Conservation (phyloP, 177 flowering plant genomes). For the Vitis hybrid region DNA sequence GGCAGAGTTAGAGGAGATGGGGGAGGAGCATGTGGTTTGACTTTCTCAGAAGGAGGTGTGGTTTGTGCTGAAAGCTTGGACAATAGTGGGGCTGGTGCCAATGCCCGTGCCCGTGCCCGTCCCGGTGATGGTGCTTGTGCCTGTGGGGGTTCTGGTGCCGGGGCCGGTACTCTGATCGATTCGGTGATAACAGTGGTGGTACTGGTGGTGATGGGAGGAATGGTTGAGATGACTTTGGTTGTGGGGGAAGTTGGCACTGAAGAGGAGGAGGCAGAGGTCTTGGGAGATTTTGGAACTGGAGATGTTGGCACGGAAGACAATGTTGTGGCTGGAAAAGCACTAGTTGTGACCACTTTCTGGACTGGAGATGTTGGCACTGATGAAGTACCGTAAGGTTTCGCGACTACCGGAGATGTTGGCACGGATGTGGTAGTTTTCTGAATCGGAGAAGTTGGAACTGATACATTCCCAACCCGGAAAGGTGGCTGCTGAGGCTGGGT, state of each 20-base stretch:
- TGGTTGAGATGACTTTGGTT: constrained; percentile 1
- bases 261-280: constrained; percentile 3
- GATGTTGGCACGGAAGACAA: constrained; percentile 15
- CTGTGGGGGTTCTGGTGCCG: too few relatives aligned
- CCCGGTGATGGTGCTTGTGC: too few relatives aligned
- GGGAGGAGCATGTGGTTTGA: constrained; percentile 32
- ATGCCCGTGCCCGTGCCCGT: neutral
- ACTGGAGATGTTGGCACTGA: constrained; percentile 19
- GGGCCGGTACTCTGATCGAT: too few relatives aligned
- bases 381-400: neutral
- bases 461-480: too few relatives aligned
- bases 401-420: constrained; percentile 19
- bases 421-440: constrained; percentile 1
- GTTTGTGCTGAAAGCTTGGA: constrained; percentile 12
- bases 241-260: constrained; percentile 15
- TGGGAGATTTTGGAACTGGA: constrained; percentile 6
- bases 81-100: constrained; percentile 11
- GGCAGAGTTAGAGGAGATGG: constrained; percentile 64
- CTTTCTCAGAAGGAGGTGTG: constrained; percentile 23
- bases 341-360: too few relatives aligned
- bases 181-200: constrained; percentile 6
- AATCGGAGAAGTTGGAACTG: constrained; percentile 2
- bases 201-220: neutral
- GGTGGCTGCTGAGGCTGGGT: neutral
- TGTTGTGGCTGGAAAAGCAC: too few relatives aligned